Evolutionary conservation across 2,329 filamentous ascomycete genomes (phyloP).

Genomic region (Gyromitra esculenta): DNA sequence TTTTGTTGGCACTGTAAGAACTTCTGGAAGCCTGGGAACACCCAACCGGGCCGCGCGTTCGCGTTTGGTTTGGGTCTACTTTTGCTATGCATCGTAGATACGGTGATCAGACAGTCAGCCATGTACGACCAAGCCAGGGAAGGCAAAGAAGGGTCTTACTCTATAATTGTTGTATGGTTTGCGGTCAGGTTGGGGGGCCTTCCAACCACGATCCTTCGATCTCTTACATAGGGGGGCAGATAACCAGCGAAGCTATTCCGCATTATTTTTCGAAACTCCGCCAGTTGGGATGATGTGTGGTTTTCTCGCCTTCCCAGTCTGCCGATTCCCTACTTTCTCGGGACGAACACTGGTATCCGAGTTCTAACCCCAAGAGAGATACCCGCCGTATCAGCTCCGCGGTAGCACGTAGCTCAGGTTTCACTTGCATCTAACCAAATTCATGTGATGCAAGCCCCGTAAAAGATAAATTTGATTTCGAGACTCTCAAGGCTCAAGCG

Average conservation of each 20-base stretch:
- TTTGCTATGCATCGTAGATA: constrained; percentile 25
- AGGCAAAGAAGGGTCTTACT: constrained; percentile 11
- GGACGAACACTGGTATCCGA: constrained; percentile 12
- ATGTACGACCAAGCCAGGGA: constrained; percentile 22
- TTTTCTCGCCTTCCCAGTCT: constrained; percentile 16
- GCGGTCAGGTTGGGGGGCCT: not conserved
- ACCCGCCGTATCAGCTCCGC: constrained; percentile 13
- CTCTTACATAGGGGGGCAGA: constrained; percentile 40
- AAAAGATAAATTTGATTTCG: constrained; percentile 21
- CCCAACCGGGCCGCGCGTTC: constrained; percentile 46
- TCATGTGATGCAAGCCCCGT: constrained; percentile 22
- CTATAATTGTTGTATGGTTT: constrained; percentile 16
- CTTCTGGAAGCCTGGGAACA: constrained; percentile 42
- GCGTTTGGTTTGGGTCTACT: constrained; percentile 25
- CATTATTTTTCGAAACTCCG: constrained; percentile 32
- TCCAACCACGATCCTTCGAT: constrained; percentile 36
- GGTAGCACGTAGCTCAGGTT: constrained; percentile 6
- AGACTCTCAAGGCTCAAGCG: constrained; percentile 31
- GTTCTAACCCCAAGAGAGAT: constrained; percentile 39
- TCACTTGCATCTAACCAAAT: constrained; percentile 42
- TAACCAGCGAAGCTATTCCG: constrained; percentile 33
- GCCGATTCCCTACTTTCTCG: constrained; percentile 20
- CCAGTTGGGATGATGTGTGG: constrained; percentile 23
- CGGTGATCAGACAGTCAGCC: constrained; percentile 45
- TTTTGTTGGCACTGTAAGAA: constrained; percentile 12